Percentiles rank a stretch among this genome's conserved stretches.
phyloP scores from a whole-genome alignment of 495 filamentous ascomycete species.

The Cenococcum geophilum region DNA sequence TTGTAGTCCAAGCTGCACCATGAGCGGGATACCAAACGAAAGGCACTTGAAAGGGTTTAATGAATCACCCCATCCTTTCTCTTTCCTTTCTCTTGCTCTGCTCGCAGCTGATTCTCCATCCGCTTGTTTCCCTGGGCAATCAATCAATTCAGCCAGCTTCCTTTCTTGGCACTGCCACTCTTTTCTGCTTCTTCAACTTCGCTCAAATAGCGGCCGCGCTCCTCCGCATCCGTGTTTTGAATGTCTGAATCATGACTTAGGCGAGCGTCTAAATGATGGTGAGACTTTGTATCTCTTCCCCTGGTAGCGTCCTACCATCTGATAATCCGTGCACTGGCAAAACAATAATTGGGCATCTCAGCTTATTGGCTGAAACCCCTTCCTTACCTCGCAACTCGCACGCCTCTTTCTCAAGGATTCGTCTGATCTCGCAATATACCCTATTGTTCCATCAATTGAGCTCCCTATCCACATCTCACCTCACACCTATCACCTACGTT shows the following conservation, averaged over 20 bases:
- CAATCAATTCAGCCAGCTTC: slow-evolving; percentile 16
- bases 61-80: neutral
- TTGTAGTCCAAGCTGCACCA: too few relatives aligned
- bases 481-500: too few relatives aligned
- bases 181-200: slow-evolving; percentile 25
- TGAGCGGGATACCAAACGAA: too few relatives aligned
- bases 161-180: slow-evolving; percentile 19
- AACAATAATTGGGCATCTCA: too few relatives aligned
- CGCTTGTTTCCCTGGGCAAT: slow-evolving; percentile 24
- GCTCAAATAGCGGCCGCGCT: slow-evolving; percentile 21
- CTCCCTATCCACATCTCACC: too few relatives aligned
- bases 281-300: neutral
- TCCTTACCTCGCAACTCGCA: too few relatives aligned
- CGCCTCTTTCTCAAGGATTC: too few relatives aligned
- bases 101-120: slow-evolving; percentile 21
- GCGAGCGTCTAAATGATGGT: slow-evolving; percentile 4
- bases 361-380: too few relatives aligned
- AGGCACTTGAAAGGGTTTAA: too few relatives aligned
- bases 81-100: slow-evolving; percentile 2
- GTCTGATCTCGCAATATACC: too few relatives aligned
- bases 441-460: too few relatives aligned
- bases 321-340: too few relatives aligned
- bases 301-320: neutral
- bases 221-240: slow-evolving; percentile 19
- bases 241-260: slow-evolving; percentile 18